Evolutionary conservation across 495 filamentous ascomycete species (phyloP).

Genomic region (Neurospora hispaniola): DNA sequence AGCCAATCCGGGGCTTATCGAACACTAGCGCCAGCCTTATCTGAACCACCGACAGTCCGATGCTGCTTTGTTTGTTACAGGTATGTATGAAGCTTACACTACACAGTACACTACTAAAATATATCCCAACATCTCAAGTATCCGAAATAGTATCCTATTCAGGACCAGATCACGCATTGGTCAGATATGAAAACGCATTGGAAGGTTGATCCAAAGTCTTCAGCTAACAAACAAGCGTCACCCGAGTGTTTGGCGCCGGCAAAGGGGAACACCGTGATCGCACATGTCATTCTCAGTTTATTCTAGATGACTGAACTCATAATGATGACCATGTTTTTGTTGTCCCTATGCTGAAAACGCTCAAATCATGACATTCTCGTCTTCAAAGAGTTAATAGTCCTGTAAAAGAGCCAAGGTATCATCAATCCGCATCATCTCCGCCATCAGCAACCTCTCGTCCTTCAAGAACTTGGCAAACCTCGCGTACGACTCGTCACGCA

Average conservation of each 20-base stretch:
- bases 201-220: neutral
- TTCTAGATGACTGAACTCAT: too few relatives aligned
- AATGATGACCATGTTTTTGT: neutral
- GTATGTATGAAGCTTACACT: too few relatives aligned
- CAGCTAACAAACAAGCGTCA: too few relatives aligned
- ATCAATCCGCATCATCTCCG: constrained; percentile 69
- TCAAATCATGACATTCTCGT: neutral
- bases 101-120: too few relatives aligned
- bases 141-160: too few relatives aligned
- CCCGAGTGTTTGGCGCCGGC: too few relatives aligned
- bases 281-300: too few relatives aligned
- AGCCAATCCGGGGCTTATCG: constrained; percentile 4
- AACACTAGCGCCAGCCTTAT: constrained; percentile 7
- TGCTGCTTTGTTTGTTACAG: too few relatives aligned
- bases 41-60: neutral
- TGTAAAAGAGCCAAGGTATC: constrained; percentile 71
- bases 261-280: too few relatives aligned
- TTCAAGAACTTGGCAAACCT: constrained; percentile 56
- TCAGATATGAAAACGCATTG: too few relatives aligned
- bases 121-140: too few relatives aligned
- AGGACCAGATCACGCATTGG: too few relatives aligned
- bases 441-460: constrained; percentile 64
- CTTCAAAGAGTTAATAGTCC: constrained; percentile 54
- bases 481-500: constrained; percentile 56
- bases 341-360: neutral